Base-by-base conservation (phyloP, 2,329 filamentous ascomycete species). In the Incumbomyces lentus region DNA sequence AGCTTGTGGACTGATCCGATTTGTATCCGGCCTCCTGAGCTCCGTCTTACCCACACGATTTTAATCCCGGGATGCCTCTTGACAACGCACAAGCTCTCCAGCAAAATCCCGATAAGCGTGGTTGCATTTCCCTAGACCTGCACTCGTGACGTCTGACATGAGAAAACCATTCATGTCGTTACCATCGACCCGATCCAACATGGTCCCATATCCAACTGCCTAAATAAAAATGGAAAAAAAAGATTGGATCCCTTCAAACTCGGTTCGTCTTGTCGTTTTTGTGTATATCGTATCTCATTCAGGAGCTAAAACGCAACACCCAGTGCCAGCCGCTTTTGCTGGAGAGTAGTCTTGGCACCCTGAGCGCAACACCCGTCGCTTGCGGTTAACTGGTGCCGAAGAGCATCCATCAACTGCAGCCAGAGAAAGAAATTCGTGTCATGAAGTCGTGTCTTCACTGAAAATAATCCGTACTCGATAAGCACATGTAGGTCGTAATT, bases 401-500 rank as follows among this genome's bases (percentile, higher is more conserved):
- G 17, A 29, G 13, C 22, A 26, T 12, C 19, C 16, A 17, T 14
- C 11, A 26, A 26, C 19, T 26, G 26, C 36, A 29, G 14, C 14
- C 17, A 12, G 34, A n/a, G 19, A 53, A 53, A 38, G 48, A 53
- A 53, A 55, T 44, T 58, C 55, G 53, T 56, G 41, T 56, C 55
- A 46, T 56, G 49, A 53, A 42, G 44, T 55, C 50, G 49, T 56
- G 38, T 42, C 53, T 47, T 54, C 47, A 52, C 51, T 40, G 18
- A 40, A 29, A 48, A 29, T 36, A 35, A 22, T 47, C 38, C 18
- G 18, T 22, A 40, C 29, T 19, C 26, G 26, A 22, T 16, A 46
- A 40, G 46, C 35, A 40, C 40, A 30, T 14, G n/a, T 30, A 26
- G 36, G 30, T 41, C 47, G 35, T 37, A 39, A 40, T 22, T 33